Base-by-base conservation (phyloP, 2,329 filamentous ascomycete genomes). In the Scytalidium sp. region DNA sequence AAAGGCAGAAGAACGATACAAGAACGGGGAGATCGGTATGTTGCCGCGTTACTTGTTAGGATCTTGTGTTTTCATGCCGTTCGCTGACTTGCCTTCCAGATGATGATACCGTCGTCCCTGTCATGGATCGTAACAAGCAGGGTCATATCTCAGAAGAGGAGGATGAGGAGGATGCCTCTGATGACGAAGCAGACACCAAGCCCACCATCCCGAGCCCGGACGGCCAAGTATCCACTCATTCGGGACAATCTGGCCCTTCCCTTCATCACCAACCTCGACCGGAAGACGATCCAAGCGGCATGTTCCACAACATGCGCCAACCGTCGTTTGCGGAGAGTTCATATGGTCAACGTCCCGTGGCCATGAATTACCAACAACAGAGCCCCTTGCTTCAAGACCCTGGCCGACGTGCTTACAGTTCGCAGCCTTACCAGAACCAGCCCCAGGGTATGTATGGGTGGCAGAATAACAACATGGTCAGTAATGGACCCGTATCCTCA, bases 11-110 rank as follows among this genome's bases (percentile, higher is more conserved):
- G 80, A 84, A 60, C 70, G 76, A 3, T 84, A 67, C 58, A 76
- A 70, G 55, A 74, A 76, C 41, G 75, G 74, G 21, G 79, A 83
- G 57, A 78, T 84, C 45, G 81, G 82, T 84, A 64, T 55, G 73
- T 58, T 20, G 19, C 27, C 17, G 3, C 15, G 17, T 6, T 4
- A 5, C 13, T 36, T n/a, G 8, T 36, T 19, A 10, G 19, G 15
- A 19, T 3, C 5, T 4, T 41, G 15, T 36, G n/a, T n/a, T n/a
- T n/a, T n/a, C n/a, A 42, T 19, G 13, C 40, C 9, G 10, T 42
- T 42, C 40, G 10, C 10, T 11, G 40, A 42, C 10, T 42, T 25
- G 9, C 7, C 15, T 15, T 5, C 29, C 21, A 52, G 36, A 51
- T 45, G 45, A 19, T 11, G 19, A 20, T 23, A 36, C 46, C 10